Conservation (phyloP, 805 yeast genomes). For the Torulaspora quercuum region DNA sequence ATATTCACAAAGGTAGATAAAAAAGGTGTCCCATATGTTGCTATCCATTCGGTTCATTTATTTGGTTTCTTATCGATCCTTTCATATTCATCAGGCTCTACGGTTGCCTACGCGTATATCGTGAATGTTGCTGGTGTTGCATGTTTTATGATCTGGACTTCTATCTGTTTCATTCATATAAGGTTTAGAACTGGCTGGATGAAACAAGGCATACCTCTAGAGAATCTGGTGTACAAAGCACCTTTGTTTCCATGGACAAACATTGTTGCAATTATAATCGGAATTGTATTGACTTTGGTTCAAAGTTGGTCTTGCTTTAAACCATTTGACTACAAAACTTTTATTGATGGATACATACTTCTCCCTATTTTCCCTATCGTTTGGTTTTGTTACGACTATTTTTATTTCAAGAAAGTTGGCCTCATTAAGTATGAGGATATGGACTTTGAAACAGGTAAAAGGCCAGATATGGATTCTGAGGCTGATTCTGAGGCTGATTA, state of each 20-base stretch:
- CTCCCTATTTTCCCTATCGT: slow-evolving; percentile 53
- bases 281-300: slow-evolving; percentile 41
- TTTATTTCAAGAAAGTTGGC: slow-evolving; percentile 41
- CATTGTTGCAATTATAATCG: slow-evolving; percentile 39
- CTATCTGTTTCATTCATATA: slow-evolving; percentile 52
- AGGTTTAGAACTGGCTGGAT: slow-evolving; percentile 45
- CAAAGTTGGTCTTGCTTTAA: slow-evolving; percentile 51
- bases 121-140: slow-evolving; percentile 64
- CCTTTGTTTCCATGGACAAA: slow-evolving; percentile 43
- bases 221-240: slow-evolving; percentile 7
- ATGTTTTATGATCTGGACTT: slow-evolving; percentile 65
- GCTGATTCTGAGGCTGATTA: not conserved
- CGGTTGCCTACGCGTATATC: slow-evolving; percentile 52
- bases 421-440: slow-evolving; percentile 44
- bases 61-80: slow-evolving; percentile 56
- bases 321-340: slow-evolving; percentile 48
- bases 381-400: slow-evolving; percentile 41
- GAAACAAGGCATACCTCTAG: slow-evolving; percentile 4
- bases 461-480: slow-evolving; percentile 38
- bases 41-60: slow-evolving; percentile 51
- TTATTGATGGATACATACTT: slow-evolving; percentile 60
- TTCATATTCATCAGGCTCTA: slow-evolving; percentile 20
- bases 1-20: slow-evolving; percentile 49
- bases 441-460: slow-evolving; percentile 51
- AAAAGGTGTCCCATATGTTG: slow-evolving; percentile 62